Percentiles rank a stretch among this genome's conserved stretches.
phyloP scores from a whole-genome alignment of 1,284 basidiomycete genomes.

The Cryptococcus sp. region DNA sequence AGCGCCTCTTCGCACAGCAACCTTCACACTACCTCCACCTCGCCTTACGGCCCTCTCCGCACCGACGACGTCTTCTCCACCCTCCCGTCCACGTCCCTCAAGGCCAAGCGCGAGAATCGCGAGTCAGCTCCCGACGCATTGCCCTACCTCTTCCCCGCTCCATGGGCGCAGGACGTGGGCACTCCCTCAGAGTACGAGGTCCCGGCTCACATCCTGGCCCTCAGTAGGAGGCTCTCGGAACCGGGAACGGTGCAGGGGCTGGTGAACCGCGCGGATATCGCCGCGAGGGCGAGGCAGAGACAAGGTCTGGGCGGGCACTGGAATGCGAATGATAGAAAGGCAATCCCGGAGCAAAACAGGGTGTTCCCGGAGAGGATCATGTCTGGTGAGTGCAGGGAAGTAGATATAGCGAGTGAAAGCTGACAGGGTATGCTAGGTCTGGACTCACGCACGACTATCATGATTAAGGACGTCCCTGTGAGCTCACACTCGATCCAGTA shows the following conservation, averaged over 20 bases:
- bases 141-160: not conserved
- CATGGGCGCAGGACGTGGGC: not conserved
- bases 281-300: constrained; percentile 23
- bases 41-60: constrained; percentile 4
- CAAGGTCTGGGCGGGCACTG: constrained; percentile 24
- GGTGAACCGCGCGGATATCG: constrained; percentile 29
- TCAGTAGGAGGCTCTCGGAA: constrained; percentile 19
- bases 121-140: not conserved
- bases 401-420: not conserved
- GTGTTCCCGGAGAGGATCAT: constrained; percentile 40
- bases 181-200: constrained; percentile 1
- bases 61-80: constrained; percentile 7
- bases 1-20: not conserved
- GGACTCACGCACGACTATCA: constrained; percentile 46
- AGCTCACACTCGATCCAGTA: no score
- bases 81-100: constrained; percentile 4
- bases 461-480: constrained; percentile 51
- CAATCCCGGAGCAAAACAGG: constrained; percentile 37
- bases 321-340: constrained; percentile 24
- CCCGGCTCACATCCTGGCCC: constrained; percentile 11
- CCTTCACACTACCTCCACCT: constrained; percentile 3
- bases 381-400: constrained; percentile 25
- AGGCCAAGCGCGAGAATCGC: not conserved
- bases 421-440: constrained; percentile 26
- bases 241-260: constrained; percentile 27